A percentile compares a stretch with the other conserved stretches of the same genome.
These are phyloP conservation scores for Medicago truncatula DNA, from an alignment of 306 rosid genomes.

Conservation along the genomic window DNA sequence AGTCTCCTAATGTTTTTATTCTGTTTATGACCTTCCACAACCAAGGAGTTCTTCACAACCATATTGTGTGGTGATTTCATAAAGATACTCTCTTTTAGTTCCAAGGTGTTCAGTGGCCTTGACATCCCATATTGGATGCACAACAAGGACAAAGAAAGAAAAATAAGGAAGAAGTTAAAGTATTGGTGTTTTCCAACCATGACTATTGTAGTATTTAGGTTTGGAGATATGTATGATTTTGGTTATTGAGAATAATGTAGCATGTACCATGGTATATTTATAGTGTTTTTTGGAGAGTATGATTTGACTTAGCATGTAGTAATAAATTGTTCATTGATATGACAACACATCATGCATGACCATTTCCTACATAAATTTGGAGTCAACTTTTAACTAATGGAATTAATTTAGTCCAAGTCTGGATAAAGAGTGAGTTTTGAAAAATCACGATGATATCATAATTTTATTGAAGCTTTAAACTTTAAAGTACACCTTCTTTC, in stretches of 20 bases:
- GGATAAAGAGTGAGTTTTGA: too few species aligned
- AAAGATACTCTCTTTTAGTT: slow-evolving; percentile 25
- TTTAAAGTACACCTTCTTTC: too few species aligned
- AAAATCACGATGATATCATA: too few species aligned
- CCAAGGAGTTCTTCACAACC: slow-evolving; percentile 16
- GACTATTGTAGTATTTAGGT: background rate
- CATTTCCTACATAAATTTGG: too few species aligned
- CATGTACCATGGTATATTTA: slow-evolving; percentile 42
- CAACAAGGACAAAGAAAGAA: slow-evolving; percentile 35
- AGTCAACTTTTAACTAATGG: too few species aligned
- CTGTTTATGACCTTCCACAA: slow-evolving; percentile 10
- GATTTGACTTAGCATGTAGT: background rate
- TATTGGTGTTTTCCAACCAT: slow-evolving; percentile 52
- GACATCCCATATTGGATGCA: slow-evolving; percentile 40
- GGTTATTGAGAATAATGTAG: slow-evolving; percentile 25
- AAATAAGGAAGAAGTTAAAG: slow-evolving; percentile 27
- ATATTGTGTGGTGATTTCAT: slow-evolving; percentile 19
- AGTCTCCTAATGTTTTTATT: background rate
- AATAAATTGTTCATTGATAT: too few species aligned
- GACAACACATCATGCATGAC: too few species aligned
- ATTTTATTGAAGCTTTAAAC: too few species aligned
- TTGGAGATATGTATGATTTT: background rate
- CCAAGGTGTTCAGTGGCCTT: slow-evolving; percentile 41
- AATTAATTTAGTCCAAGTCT: too few species aligned
- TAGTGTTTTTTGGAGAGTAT: slow-evolving; percentile 31